A percentile compares a stretch with the other conserved stretches of the same genome.
These are phyloP conservation scores for Asterella californica DNA, from an alignment of 225 moss, liverwort and hornwort genomes.

Conservation along the genomic window DNA sequence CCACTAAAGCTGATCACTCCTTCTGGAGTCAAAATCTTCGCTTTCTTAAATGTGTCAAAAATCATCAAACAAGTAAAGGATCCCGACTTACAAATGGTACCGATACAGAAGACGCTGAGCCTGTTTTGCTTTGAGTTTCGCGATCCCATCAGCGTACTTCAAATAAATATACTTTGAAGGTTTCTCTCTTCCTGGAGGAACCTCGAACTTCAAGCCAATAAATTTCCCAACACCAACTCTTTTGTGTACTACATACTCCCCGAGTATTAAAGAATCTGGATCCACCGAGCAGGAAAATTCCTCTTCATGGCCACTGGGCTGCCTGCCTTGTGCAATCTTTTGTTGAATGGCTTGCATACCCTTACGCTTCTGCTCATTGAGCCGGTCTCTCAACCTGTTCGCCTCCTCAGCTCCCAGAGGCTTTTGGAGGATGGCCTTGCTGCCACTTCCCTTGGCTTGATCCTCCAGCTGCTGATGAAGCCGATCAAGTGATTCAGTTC, in stretches of 20 bases:
- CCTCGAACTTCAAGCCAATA: constrained; percentile 79
- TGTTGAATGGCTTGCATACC: constrained; percentile 76
- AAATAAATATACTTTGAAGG: constrained; percentile 71
- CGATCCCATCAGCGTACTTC: constrained; percentile 80
- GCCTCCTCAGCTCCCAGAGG: constrained; percentile 63
- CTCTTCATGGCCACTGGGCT: constrained; percentile 8
- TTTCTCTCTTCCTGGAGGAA: constrained; percentile 65
- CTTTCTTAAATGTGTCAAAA: background rate
- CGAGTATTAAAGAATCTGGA: constrained; percentile 72
- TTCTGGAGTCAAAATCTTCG: background rate
- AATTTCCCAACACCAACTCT: constrained; percentile 84
- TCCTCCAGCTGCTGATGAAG: constrained; percentile 77
- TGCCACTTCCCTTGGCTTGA: constrained; percentile 44
- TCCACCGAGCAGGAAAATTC: constrained; percentile 74
- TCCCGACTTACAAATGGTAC: constrained; percentile 50
- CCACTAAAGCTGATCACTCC: background rate
- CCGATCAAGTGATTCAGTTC: constrained; percentile 55
- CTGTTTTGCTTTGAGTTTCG: constrained; percentile 85
- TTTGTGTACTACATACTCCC: constrained; percentile 88
- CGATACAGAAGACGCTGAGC: constrained; percentile 81
- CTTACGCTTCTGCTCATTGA: constrained; percentile 64
- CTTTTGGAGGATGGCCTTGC: constrained; percentile 44
- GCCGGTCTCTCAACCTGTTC: constrained; percentile 57
- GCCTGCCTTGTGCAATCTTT: constrained; percentile 56
- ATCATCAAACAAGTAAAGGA: background rate